Evolutionary conservation across 306 rosid species (phyloP), one percentile per base, ranked within the genome.

Genomic region (Crotalaria pallida): DNA sequence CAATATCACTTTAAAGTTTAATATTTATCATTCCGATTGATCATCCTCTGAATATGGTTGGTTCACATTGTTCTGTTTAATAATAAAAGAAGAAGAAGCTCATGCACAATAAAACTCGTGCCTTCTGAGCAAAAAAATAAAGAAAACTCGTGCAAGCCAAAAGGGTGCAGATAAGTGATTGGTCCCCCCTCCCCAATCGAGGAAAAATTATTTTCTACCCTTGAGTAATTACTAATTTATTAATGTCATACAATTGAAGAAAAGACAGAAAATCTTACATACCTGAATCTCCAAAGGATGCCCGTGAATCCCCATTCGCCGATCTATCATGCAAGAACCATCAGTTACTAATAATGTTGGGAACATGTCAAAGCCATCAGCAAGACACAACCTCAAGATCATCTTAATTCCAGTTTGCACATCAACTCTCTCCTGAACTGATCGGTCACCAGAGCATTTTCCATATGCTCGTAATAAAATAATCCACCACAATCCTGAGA

Each of bases 361-460:
- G 70, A 91, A 91, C 97, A 91, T 91, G 48, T 91, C 97, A 77
- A 91, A 91, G 55, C 97, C 97, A 82, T 91, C 93, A 55, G 96
- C 96, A 72, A 91, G 85, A 75, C 96, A 91, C 65, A 91, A 73
- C 86, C 48, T 87, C 79, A 88, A 75, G 45, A 91, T 91, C 97
- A 91, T 88, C 82, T 85, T 91, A 62, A 91, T 91, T 75, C 97
- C 96, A 2, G 97, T 91, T 76, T 91, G 93, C 67, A 91, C 97
- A 80, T 91, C 97, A 85, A 91, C 72, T 78, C 97, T 87, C 87
- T 91, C 96, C 75, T 91, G 93, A 82, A 91, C 91, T 4, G 96
- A 85, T 41, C 65, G 83, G 77, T 91, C 97, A 13, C 89, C 92
- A 0, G 96, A 82, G 83, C 91, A 85, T 73, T 87, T 91, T 53